Evolutionary conservation across 2,329 filamentous ascomycete genomes (phyloP), one percentile per base, ranked within the genome.

Genomic region (Teratosphaeria zuluensis): DNA sequence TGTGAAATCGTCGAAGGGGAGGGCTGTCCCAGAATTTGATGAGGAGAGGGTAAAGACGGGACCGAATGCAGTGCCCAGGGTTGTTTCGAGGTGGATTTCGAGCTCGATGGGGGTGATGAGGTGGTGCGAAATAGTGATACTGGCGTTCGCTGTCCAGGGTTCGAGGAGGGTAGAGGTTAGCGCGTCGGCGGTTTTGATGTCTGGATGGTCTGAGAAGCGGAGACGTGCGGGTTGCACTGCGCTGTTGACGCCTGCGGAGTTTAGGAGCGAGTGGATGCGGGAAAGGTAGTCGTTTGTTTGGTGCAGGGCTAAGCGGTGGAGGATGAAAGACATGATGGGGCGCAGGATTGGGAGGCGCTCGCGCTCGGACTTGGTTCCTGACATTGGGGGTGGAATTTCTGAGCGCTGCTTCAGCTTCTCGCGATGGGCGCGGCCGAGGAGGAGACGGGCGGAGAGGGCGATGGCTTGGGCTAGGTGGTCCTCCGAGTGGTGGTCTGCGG

Each of bases 401-500:
- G 86, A 87, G 57, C 91, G 83, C 51, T 82, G 81, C 46, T 84
- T 78, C 61, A 90, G 82, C 63, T 87, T 91, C 69, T 88, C 83
- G 9, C 87, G 84, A 71, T 97, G 92, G 1, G 89, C 85, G 63
- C 92, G 86, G 54, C 82, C 83, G 7, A 97, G 83, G 1, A 96
- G 79, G 24, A 96, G 80, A 48, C 90, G 85, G 3, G 96, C 79
- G 0, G 84, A 80, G 55, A 88, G 77, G 2, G 83, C 81, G 31
- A 90, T 77, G 6, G 81, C 79, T 68, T 91, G 81, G 1, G 90
- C 88, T 28, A 88, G 70, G 70, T 68, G 59, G 71, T 75, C 64
- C 65, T 68, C 53, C n/a, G n/a, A n/a, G 4, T 56, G 30, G 31
- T 61, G 63, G 28, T 58, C 59, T 9, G 63, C 59, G 28, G 66